These are phyloP conservation scores for Mycena rebaudengoi DNA, from an alignment of 768 basidiomycete genomes.

Conservation along the genomic window DNA sequence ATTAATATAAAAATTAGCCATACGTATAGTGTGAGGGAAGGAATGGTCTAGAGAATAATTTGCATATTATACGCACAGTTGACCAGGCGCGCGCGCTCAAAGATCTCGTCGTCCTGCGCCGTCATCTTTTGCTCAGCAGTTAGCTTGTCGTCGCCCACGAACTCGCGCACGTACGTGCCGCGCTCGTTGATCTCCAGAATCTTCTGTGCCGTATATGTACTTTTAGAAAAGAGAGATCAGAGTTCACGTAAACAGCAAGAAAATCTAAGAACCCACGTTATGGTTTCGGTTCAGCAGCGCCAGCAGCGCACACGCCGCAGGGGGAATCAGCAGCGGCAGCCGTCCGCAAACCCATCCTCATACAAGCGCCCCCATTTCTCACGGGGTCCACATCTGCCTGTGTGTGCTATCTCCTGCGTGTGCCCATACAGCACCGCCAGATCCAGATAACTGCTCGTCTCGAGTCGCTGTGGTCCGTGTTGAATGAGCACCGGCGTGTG, in stretches of 20 bases:
- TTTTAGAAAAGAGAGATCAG: background rate
- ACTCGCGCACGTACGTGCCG: conserved; percentile 47
- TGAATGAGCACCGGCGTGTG: conserved; percentile 66
- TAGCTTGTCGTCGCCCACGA: conserved; percentile 32
- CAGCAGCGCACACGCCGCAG: conserved; percentile 71
- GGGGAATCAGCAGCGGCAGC: conserved; percentile 77
- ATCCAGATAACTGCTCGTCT: conserved; percentile 79
- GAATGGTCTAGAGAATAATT: conserved; percentile 57
- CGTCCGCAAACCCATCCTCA: conserved; percentile 77
- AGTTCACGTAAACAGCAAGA: background rate
- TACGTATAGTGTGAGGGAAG: background rate
- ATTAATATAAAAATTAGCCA: conserved; percentile 1
- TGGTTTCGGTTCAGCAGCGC: conserved; percentile 79
- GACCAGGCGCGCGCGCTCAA: conserved; percentile 74
- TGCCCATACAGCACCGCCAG: conserved; percentile 78
- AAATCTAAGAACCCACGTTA: conserved; percentile 56
- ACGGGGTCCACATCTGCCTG: conserved; percentile 59
- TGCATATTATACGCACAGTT: conserved; percentile 80
- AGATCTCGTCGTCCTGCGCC: conserved; percentile 80
- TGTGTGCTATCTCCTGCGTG: conserved; percentile 50
- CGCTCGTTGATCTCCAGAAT: conserved; percentile 75
- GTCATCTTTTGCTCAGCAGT: too few relatives aligned
- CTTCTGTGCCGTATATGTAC: conserved; percentile 77
- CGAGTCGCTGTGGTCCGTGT: conserved; percentile 67
- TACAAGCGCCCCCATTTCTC: conserved; percentile 70